These are phyloP conservation scores for Hypoxylon subgilvum DNA, from an alignment of 495 filamentous ascomycete species.

Conservation along the genomic window DNA sequence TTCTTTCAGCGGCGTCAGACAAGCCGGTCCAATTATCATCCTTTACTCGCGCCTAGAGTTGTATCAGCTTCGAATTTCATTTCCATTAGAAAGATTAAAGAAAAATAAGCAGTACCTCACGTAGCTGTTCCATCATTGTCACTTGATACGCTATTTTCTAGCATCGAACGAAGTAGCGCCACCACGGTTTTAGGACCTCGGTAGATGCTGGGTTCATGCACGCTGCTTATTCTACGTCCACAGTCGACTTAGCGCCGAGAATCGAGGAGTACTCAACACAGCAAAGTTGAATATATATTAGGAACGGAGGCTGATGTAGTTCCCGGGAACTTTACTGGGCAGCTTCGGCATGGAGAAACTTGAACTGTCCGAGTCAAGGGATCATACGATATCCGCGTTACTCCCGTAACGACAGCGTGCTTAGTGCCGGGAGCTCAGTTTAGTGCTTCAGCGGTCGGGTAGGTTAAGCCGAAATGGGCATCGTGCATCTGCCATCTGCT, in stretches of 20 bases:
- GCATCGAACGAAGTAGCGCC: neutral
- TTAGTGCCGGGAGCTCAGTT: constrained; percentile 3
- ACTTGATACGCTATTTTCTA: constrained; percentile 8
- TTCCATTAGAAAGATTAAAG: no score
- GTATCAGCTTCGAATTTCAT: neutral
- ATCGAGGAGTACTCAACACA: no score
- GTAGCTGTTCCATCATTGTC: constrained; percentile 22
- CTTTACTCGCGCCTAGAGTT: constrained; percentile 25
- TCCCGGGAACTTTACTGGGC: neutral
- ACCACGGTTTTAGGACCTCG: neutral
- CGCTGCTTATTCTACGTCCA: constrained; percentile 13
- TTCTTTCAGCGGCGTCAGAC: constrained; percentile 28
- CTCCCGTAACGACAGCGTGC: neutral
- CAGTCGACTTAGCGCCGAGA: neutral
- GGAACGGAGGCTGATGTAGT: neutral
- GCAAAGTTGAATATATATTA: no score
- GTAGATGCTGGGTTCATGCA: constrained; percentile 1
- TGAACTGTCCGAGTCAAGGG: constrained; percentile 23
- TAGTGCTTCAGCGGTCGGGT: neutral
- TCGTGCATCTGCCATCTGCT: constrained; percentile 34
- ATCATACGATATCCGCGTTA: neutral
- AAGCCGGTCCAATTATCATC: constrained; percentile 43
- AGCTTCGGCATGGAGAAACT: constrained; percentile 11
- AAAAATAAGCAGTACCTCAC: constrained; percentile 22
- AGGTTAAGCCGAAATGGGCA: neutral